phyloP scores from a whole-genome alignment of 148 eudicot genomes.

The Limonium bicolor region DNA sequence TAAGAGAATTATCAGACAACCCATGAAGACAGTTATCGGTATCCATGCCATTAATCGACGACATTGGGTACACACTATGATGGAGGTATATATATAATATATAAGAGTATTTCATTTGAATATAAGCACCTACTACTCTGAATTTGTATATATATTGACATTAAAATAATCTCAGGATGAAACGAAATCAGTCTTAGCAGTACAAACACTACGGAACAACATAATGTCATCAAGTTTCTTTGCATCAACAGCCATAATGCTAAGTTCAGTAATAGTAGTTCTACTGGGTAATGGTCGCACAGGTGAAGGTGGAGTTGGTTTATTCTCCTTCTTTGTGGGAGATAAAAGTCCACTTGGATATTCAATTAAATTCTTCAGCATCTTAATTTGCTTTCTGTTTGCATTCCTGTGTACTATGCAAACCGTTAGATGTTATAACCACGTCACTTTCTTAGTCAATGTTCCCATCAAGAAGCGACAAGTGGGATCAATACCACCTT shows the following conservation, averaged over 20 bases:
- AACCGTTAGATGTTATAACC: conserved; percentile 52
- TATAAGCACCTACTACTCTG: too few species aligned
- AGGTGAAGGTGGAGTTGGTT: background rate
- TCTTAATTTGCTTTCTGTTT: conserved; percentile 38
- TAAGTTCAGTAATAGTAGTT: conserved; percentile 50
- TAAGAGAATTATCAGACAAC: conserved; percentile 19
- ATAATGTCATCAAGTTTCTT: conserved; percentile 65
- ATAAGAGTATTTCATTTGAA: too few species aligned
- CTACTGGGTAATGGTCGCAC: conserved; percentile 14
- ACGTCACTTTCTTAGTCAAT: conserved; percentile 46
- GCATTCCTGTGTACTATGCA: conserved; percentile 44
- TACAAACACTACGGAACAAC: conserved; percentile 62
- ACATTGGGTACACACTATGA: conserved; percentile 51
- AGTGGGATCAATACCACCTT: too few species aligned
- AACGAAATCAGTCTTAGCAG: conserved; percentile 43
- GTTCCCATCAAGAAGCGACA: conserved; percentile 25
- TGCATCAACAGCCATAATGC: conserved; percentile 55
- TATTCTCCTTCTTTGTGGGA: conserved; percentile 16
- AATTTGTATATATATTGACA: too few species aligned
- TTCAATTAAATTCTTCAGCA: conserved; percentile 40
- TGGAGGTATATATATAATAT: too few species aligned
- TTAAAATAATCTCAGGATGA: conserved; percentile 20
- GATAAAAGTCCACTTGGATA: conserved; percentile 17
- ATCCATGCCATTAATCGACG: conserved; percentile 53
- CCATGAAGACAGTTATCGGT: conserved; percentile 40